Evolutionary conservation across 148 eudicot species (phyloP), one percentile per base, ranked within the genome.

Genomic region (Rhododendron ovatum): DNA sequence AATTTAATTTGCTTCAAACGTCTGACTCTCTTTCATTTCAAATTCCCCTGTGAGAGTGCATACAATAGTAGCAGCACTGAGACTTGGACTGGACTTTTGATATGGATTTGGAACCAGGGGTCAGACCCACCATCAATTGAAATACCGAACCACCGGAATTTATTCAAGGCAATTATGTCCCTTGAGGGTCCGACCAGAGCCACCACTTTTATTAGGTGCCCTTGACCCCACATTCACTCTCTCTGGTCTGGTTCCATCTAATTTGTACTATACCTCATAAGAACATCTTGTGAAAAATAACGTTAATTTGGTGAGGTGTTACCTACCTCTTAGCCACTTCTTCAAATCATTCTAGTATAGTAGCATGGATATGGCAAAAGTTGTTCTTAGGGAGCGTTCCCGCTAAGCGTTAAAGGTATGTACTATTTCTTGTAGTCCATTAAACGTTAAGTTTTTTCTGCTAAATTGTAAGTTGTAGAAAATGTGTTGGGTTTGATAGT

Each of bases 181-280:
- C 50, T 82, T 4, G 57, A 30, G 55, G 76, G 76, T 83, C 78
- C 28, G 78, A 48, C 79, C 65, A 83, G 26, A 45, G 24, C 79
- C n/a, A 47, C 63, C 26, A 30, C 18, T 51, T 28, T 30, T 33
- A 30, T 80, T 48, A 17, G 59, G 50, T 67, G 39, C 47, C 57
- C 78, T 67, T 17, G 10, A 65, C 22, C 84, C 55, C 55, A 11
- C 55, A 61, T 20, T 82, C 51, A 20, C 47, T 59, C 48, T 30
- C 5, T 61, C 28, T 78, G 33, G 55, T 61, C 28, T 78, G 33
- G 55, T 78, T 78, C 75, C 48, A 82, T 41, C 30, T 51, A 51
- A 12, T n/a, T 11, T 61, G 50, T 59, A 61, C 10, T 47, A 47
- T 47, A 1, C 45, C 45, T 41, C 45, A 0, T 78, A 22, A 11